These are phyloP conservation scores for Gnaphalium uliginosum DNA, from an alignment of 129 eudicot genomes.

Conservation along the genomic window DNA sequence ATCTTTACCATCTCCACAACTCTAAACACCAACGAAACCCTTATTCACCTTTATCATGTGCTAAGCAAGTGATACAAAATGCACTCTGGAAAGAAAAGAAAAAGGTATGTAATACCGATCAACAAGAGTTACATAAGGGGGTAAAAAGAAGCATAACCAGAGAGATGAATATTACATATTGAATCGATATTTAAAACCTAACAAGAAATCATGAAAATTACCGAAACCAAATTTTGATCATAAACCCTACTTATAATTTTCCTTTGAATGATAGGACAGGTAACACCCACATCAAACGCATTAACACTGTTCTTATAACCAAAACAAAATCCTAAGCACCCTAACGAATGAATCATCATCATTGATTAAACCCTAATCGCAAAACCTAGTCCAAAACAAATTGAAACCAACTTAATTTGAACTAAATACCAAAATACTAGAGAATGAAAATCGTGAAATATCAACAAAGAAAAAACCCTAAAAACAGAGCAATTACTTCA, in stretches of 20 bases:
- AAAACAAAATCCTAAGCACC: not conserved
- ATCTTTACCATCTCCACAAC: conserved; percentile 31
- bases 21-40: conserved; percentile 8
- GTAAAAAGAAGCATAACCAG: not conserved
- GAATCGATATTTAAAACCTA: not conserved
- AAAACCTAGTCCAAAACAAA: conserved; percentile 5
- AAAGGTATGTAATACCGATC: not conserved
- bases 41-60: conserved; percentile 1
- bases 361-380: conserved; percentile 18
- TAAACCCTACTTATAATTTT: not conserved
- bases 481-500: not conserved
- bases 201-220: not conserved
- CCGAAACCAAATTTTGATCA: no score
- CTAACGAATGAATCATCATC: not conserved
- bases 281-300: not conserved
- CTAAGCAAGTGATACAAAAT: conserved; percentile 6
- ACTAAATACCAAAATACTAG: not conserved
- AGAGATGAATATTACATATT: not conserved
- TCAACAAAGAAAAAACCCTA: conserved; percentile 15
- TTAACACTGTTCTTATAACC: not conserved
- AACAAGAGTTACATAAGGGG: not conserved
- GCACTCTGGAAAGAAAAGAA: not conserved
- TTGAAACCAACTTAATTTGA: not conserved
- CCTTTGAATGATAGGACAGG: not conserved
- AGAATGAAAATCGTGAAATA: not conserved